Conservation (phyloP, 768 basidiomycete genomes). For the Serpula lacrymans region DNA sequence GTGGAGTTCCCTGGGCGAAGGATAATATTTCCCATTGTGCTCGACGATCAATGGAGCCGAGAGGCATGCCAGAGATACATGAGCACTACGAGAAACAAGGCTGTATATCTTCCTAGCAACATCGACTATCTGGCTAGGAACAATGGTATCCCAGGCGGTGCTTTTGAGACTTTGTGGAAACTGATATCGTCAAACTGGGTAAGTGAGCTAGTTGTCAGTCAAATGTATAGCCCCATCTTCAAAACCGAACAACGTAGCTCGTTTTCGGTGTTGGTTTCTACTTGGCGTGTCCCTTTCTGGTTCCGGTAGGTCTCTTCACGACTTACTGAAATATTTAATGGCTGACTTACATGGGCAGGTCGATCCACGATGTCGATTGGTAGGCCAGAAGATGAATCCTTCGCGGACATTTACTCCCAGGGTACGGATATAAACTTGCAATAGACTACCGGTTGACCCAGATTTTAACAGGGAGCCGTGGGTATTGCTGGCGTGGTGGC, state of each 20-base stretch:
- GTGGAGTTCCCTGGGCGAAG: constrained; percentile 48
- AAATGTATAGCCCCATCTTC: neutral
- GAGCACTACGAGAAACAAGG: constrained; percentile 48
- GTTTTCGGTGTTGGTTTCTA: constrained; percentile 65
- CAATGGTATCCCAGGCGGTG: constrained; percentile 48
- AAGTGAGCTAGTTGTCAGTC: constrained; percentile 6
- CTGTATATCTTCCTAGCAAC: constrained; percentile 68
- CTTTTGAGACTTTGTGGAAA: constrained; percentile 41
- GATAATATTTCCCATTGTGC: constrained; percentile 58
- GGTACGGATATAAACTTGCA: constrained; percentile 28
- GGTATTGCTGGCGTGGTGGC: constrained; percentile 65
- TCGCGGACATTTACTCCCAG: constrained; percentile 63
- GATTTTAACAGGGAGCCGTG: constrained; percentile 54
- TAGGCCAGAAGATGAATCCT: constrained; percentile 76
- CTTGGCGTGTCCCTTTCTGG: constrained; percentile 58
- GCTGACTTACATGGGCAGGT: constrained; percentile 31
- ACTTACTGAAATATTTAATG: neutral
- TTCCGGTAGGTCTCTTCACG: constrained; percentile 41
- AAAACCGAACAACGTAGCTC: constrained; percentile 34
- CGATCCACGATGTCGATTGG: constrained; percentile 53
- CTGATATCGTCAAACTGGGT: constrained; percentile 53
- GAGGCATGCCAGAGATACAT: constrained; percentile 59
- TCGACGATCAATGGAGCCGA: constrained; percentile 56
- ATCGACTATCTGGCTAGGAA: constrained; percentile 63
- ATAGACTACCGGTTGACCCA: neutral